Evolutionary conservation across 805 yeast species (phyloP).

Genomic region (Metschnikowia cerradonensis): DNA sequence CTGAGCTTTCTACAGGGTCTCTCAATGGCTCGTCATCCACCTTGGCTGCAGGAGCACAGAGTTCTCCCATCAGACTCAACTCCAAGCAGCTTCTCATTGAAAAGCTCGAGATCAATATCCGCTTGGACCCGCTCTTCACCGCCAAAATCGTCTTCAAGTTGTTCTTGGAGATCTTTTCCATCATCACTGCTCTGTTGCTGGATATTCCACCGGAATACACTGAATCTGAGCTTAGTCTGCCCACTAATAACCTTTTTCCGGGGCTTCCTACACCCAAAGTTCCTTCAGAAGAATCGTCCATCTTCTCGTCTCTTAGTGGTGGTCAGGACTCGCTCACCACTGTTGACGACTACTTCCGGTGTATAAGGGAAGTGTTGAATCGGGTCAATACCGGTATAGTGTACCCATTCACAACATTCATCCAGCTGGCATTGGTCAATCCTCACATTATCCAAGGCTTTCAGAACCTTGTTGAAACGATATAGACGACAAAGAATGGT

Average conservation of each 20-base stretch:
- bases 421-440: constrained; percentile 31
- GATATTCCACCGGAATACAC: neutral
- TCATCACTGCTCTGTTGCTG: constrained; percentile 24
- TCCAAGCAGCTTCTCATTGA: constrained; percentile 41
- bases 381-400: constrained; percentile 33
- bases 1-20: constrained; percentile 3
- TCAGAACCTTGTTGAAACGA: constrained; percentile 23
- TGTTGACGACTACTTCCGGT: constrained; percentile 30
- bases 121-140: constrained; percentile 37
- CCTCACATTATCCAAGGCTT: constrained; percentile 28
- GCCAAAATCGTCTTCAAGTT: constrained; percentile 33
- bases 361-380: constrained; percentile 24
- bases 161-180: constrained; percentile 24
- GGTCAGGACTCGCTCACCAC: constrained; percentile 22
- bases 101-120: constrained; percentile 41
- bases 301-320: constrained; percentile 29
- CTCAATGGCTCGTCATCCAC: constrained; percentile 5
- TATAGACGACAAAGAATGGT: constrained; percentile 5
- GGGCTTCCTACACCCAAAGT: neutral
- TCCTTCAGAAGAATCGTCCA: constrained; percentile 30
- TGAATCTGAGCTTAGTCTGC: constrained; percentile 5
- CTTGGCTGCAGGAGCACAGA: constrained; percentile 8
- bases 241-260: neutral
- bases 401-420: constrained; percentile 33
- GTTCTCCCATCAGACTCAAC: constrained; percentile 38